Evolutionary conservation across 768 basidiomycete species (phyloP), one percentile per base, ranked within the genome.

Genomic region (Calocybe indica): DNA sequence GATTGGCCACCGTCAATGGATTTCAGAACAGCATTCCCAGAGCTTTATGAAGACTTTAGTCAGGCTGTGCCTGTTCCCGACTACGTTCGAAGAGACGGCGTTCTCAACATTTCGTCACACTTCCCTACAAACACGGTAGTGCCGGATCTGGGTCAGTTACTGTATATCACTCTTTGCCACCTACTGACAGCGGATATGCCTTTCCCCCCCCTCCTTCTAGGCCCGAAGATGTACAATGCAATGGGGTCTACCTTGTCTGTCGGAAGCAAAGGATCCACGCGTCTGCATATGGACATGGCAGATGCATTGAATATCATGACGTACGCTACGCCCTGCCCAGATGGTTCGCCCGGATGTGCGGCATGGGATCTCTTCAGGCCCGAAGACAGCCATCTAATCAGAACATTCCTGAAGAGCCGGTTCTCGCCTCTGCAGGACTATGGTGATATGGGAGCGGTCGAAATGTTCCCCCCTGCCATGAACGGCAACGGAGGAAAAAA

Each of bases 161-260:
- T 28, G 4, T 47, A 28, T 54, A 40, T 60, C 51, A 42, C 55
- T 55, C 42, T 29, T 22, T 6, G 28, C 22, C 8, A 55, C 44
- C 31, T 46, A 10, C n/a, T 22, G 22, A 22, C 22, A 22, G 22
- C 22, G 22, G 22, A 22, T 22, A 22, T 22, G 22, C 22, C 7
- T 31, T 13, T n/a, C n/a, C 14, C 40, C 32, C 32, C 11, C 36
- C n/a, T 56, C 13, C 57, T 57, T 55, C 37, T 62, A 83, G 91
- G 92, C 3, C 93, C 93, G 1, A 96, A 95, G 68, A 88, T 94
- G 89, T 96, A 96, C 66, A 93, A 91, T 53, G 89, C 92, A 0
- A 82, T 91, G 69, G 69, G 83, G 7, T 86, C 85, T 3, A 75
- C 71, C 36, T 83, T 87, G 56, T 61, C 65, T 4, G 62, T 70